These are phyloP conservation scores for Emmonsiellopsis sp. DNA, from an alignment of 2,329 filamentous ascomycete genomes.

Conservation along the genomic window DNA sequence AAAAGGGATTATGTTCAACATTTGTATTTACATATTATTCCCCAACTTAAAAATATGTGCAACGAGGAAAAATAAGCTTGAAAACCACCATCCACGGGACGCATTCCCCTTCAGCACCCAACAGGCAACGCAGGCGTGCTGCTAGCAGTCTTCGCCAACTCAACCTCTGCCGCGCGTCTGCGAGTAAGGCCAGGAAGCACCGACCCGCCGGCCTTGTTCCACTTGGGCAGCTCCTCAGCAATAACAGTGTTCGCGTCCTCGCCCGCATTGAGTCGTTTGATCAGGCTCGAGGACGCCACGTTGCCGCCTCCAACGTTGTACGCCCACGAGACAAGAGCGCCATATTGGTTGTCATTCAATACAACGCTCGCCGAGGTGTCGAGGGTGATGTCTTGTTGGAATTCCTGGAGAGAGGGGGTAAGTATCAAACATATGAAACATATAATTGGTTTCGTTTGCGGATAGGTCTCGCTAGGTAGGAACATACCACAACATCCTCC, in stretches of 20 bases:
- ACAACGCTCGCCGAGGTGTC: slow-evolving; percentile 26
- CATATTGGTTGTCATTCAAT: slow-evolving; percentile 45
- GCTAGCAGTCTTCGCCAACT: slow-evolving; percentile 25
- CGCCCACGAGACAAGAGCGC: slow-evolving; percentile 43
- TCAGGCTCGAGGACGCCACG: slow-evolving; percentile 31
- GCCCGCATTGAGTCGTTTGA: slow-evolving; percentile 38
- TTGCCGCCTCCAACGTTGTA: slow-evolving; percentile 44
- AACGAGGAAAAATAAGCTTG: background rate
- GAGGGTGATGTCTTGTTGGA: slow-evolving; percentile 33
- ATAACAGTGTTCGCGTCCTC: slow-evolving; percentile 35
- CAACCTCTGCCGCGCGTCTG: slow-evolving; percentile 39
- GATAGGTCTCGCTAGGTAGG: background rate
- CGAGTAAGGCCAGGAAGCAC: slow-evolving; percentile 34
- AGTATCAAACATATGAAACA: background rate
- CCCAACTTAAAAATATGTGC: too few relatives aligned
- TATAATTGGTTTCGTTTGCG: background rate
- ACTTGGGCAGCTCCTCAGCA: slow-evolving; percentile 40
- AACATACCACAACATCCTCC: slow-evolving; percentile 29
- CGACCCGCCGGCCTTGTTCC: slow-evolving; percentile 36
- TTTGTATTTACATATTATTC: too few relatives aligned
- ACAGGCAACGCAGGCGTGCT: slow-evolving; percentile 8
- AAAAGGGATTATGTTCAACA: too few relatives aligned
- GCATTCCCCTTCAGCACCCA: slow-evolving; percentile 3
- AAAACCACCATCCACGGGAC: background rate
- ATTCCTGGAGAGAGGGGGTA: slow-evolving; percentile 26